Evolutionary conservation across 1,284 basidiomycete species (phyloP).

Genomic region (Malassezia yamatoensis): DNA sequence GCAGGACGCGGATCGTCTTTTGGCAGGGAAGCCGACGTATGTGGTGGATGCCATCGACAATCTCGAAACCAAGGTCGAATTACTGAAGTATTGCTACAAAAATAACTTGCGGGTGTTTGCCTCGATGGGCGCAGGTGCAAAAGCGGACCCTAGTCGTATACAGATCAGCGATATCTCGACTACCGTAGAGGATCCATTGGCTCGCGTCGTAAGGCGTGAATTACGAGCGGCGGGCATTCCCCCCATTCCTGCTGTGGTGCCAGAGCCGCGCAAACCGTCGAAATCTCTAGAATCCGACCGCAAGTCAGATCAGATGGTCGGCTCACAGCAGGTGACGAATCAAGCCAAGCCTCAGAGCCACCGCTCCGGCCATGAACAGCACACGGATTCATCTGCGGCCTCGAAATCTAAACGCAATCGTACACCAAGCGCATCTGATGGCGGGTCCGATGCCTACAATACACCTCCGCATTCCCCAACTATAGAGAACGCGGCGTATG

Average conservation of each 20-base stretch:
- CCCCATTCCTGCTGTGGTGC: conserved; percentile 14
- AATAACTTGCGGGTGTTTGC: conserved; percentile 57
- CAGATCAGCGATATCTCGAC: conserved; percentile 87
- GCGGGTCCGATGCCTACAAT: neutral
- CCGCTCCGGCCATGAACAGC: too few species aligned
- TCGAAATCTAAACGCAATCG: neutral
- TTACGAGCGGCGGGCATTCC: conserved; percentile 53
- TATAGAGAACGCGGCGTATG: too few species aligned
- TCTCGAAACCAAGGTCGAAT: conserved; percentile 67
- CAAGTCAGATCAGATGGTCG: too few species aligned
- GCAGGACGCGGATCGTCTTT: conserved; percentile 24
- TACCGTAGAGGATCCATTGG: conserved; percentile 89
- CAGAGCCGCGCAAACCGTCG: neutral
- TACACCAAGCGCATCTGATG: neutral
- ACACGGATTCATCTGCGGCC: too few species aligned
- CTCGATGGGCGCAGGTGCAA: conserved; percentile 95
- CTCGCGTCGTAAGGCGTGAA: conserved; percentile 72
- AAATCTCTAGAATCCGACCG: neutral
- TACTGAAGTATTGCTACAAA: conserved; percentile 40
- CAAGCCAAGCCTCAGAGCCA: neutral
- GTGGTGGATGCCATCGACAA: conserved; percentile 67
- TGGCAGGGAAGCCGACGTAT: conserved; percentile 34
- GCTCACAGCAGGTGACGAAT: neutral
- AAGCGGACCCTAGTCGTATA: conserved; percentile 83
- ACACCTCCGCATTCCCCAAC: neutral